Conservation (phyloP, 1,139 yeast genomes). For the Lodderomyces pseudojiufengensis region DNA sequence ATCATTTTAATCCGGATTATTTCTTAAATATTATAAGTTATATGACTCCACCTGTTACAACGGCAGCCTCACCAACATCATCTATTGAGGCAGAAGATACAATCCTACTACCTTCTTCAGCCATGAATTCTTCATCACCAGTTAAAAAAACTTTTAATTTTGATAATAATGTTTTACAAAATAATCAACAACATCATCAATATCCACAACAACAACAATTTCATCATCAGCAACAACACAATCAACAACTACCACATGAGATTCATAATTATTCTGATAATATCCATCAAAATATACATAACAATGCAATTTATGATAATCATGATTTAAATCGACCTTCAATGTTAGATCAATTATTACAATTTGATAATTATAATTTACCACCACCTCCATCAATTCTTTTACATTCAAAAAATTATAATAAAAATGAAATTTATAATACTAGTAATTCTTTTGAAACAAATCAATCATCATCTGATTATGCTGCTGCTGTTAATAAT, state of each 20-base stretch:
- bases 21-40: not conserved
- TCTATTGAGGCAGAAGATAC: slow-evolving; percentile 26
- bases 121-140: slow-evolving; percentile 17
- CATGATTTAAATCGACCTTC: not conserved
- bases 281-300: not conserved
- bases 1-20: not conserved
- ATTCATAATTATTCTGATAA: not conserved
- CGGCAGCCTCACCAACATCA: slow-evolving; percentile 9
- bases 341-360: slow-evolving; percentile 2
- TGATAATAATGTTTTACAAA: not conserved
- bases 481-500: not conserved
- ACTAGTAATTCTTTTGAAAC: too few relatives aligned
- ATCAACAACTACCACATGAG: slow-evolving; percentile 6
- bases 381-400: slow-evolving; percentile 1
- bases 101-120: slow-evolving; percentile 20
- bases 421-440: not conserved
- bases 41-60: not conserved
- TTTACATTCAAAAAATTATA: too few relatives aligned
- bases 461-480: not conserved
- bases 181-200: slow-evolving; percentile 1
- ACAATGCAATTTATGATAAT: not conserved
- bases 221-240: slow-evolving; percentile 4
- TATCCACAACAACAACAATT: slow-evolving; percentile 6
- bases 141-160: slow-evolving; percentile 2
- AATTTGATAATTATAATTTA: slow-evolving; percentile 1